These are phyloP conservation scores for Mycosphaerella sp. DNA, from an alignment of 2,329 filamentous ascomycete genomes.

Conservation along the genomic window DNA sequence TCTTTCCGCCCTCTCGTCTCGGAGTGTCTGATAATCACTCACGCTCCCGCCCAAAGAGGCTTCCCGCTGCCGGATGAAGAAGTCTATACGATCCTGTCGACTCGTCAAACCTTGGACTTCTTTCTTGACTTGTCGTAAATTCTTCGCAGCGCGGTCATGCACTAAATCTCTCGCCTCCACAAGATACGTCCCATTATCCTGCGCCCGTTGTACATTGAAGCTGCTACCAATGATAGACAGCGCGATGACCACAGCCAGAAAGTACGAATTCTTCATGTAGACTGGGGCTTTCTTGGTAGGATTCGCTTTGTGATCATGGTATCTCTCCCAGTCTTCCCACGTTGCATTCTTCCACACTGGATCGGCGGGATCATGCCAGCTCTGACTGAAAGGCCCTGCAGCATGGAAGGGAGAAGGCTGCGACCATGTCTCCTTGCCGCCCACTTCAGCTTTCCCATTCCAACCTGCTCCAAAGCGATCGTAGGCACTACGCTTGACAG, in stretches of 20 bases:
- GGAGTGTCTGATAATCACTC: constrained; percentile 37
- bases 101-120: constrained; percentile 44
- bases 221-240: constrained; percentile 64
- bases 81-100: constrained; percentile 57
- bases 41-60: constrained; percentile 37
- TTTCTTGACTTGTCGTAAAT: constrained; percentile 51
- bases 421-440: constrained; percentile 10
- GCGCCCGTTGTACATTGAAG: constrained; percentile 65
- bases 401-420: constrained; percentile 21
- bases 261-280: constrained; percentile 72
- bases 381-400: constrained; percentile 32
- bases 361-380: constrained; percentile 36
- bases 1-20: constrained; percentile 43
- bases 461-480: constrained; percentile 78
- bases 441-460: constrained; percentile 46
- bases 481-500: constrained; percentile 70
- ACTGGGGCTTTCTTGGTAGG: constrained; percentile 42
- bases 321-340: constrained; percentile 94
- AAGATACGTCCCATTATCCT: constrained; percentile 54
- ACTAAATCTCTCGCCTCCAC: constrained; percentile 61
- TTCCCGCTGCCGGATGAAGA: constrained; percentile 70
- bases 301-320: constrained; percentile 50
- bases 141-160: constrained; percentile 60
- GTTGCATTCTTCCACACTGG: constrained; percentile 70
- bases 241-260: constrained; percentile 64